phyloP scores from a whole-genome alignment of 768 basidiomycete species.

The Phanerodontia chrysosporium region DNA sequence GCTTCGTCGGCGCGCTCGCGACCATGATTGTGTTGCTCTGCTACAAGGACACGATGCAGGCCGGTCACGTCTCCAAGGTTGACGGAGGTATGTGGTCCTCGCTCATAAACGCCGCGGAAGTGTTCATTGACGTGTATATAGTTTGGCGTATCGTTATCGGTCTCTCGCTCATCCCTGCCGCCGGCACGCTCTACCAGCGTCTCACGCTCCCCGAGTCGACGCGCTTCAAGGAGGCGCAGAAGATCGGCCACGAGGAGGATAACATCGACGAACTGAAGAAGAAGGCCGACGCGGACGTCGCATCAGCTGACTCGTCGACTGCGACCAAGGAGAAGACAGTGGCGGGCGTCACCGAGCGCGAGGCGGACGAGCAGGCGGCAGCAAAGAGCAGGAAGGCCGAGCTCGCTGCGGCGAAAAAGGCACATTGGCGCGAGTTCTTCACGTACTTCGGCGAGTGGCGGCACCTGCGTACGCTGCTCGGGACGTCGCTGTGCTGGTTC shows the following conservation, averaged over 20 bases:
- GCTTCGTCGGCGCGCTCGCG: constrained; percentile 55
- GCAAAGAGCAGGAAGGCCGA: constrained; percentile 9
- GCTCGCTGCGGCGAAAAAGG: constrained; percentile 35
- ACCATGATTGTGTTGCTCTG: constrained; percentile 60
- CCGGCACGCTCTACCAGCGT: constrained; percentile 73
- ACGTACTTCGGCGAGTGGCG: constrained; percentile 70
- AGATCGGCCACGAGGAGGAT: constrained; percentile 24
- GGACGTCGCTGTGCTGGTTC: constrained; percentile 71
- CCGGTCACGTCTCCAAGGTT: constrained; percentile 56
- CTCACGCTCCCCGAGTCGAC: constrained; percentile 68
- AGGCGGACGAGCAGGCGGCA: background rate
- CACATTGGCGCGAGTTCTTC: constrained; percentile 57
- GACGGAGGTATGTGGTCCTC: constrained; percentile 75
- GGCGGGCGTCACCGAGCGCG: background rate
- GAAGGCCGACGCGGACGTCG: constrained; percentile 21
- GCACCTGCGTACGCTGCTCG: constrained; percentile 62
- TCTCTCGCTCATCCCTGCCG: constrained; percentile 71
- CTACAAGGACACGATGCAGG: constrained; percentile 63
- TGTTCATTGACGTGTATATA: no score
- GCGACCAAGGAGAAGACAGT: constrained; percentile 10
- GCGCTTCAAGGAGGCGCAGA: constrained; percentile 45
- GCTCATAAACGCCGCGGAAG: no score
- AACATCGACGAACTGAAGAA: constrained; percentile 30
- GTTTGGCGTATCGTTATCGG: constrained; percentile 75
- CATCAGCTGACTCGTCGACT: constrained; percentile 8